Conservation (phyloP, 164 flowering plant species). For the Kalanchoe fedtschenkoi region DNA sequence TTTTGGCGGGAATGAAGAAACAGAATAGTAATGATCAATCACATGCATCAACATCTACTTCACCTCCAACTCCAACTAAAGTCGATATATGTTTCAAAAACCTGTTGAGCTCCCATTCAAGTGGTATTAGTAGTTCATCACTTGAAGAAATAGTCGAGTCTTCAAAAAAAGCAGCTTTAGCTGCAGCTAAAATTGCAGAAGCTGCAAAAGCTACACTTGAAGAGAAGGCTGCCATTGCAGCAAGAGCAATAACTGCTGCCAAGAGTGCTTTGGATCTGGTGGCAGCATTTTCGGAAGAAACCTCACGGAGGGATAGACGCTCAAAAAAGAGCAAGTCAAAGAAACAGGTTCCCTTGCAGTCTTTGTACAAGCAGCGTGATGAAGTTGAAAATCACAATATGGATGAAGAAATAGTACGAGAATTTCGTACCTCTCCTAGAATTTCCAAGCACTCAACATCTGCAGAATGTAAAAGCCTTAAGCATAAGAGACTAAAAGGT, state of each 20-base stretch:
- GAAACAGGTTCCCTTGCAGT: constrained; percentile 68
- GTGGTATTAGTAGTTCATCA: constrained; percentile 22
- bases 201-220: constrained; percentile 71
- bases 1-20: constrained; percentile 77
- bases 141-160: constrained; percentile 60
- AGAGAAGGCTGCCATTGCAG: constrained; percentile 75
- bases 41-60: constrained; percentile 17
- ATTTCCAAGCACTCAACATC: constrained; percentile 38
- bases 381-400: constrained; percentile 22
- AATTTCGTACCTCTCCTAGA: constrained; percentile 73
- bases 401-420: constrained; percentile 76
- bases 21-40: constrained; percentile 36
- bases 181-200: constrained; percentile 55
- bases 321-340: constrained; percentile 49
- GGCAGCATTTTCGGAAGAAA: constrained; percentile 36
- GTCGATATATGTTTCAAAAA: constrained; percentile 26
- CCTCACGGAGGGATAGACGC: constrained; percentile 20
- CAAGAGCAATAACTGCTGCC: constrained; percentile 70
- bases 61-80: constrained; percentile 19
- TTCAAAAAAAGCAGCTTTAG: constrained; percentile 52
- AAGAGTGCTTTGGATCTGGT: constrained; percentile 70
- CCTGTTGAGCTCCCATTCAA: constrained; percentile 23
- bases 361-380: constrained; percentile 48
- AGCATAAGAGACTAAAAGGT: constrained; percentile 37
- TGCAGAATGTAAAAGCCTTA: constrained; percentile 31